Evolutionary conservation across 2,329 filamentous ascomycete species (phyloP).

Genomic region (Elsinoe ampelina): DNA sequence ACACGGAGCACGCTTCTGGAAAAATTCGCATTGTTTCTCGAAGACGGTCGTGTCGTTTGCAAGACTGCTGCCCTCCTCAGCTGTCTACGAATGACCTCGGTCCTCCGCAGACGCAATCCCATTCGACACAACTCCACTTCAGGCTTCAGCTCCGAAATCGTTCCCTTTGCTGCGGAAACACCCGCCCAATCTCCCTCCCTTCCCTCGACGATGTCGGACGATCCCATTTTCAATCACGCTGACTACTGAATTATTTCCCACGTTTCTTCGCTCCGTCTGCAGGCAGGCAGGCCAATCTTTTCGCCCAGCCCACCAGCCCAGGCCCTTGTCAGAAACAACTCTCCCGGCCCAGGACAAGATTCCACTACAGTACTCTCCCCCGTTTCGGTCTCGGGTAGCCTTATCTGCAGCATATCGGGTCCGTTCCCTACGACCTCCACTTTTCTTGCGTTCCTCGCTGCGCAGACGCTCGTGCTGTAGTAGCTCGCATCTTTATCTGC

Average conservation of each 20-base stretch:
- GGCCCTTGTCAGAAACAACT: no score
- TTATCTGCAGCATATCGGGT: constrained; percentile 8
- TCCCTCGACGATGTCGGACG: background rate
- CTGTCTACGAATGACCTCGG: no score
- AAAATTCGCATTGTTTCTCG: no score
- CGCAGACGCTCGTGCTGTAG: background rate
- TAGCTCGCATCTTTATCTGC: background rate
- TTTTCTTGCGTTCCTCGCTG: no score
- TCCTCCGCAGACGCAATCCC: no score
- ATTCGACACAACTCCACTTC: background rate
- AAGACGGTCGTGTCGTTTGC: no score
- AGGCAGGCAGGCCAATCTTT: no score
- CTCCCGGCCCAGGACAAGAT: no score
- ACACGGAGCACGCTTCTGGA: background rate
- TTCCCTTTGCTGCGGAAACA: background rate
- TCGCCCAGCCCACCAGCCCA: background rate
- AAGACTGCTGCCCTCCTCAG: no score
- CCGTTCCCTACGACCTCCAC: background rate
- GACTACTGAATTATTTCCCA: background rate
- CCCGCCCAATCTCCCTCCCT: background rate
- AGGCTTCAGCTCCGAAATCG: background rate
- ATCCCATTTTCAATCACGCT: constrained; percentile 11
- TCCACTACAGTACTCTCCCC: background rate
- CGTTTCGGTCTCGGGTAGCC: background rate
- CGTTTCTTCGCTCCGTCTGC: background rate